These are phyloP conservation scores for Cercospora beticola DNA, from an alignment of 2,329 filamentous ascomycete genomes.

Conservation along the genomic window DNA sequence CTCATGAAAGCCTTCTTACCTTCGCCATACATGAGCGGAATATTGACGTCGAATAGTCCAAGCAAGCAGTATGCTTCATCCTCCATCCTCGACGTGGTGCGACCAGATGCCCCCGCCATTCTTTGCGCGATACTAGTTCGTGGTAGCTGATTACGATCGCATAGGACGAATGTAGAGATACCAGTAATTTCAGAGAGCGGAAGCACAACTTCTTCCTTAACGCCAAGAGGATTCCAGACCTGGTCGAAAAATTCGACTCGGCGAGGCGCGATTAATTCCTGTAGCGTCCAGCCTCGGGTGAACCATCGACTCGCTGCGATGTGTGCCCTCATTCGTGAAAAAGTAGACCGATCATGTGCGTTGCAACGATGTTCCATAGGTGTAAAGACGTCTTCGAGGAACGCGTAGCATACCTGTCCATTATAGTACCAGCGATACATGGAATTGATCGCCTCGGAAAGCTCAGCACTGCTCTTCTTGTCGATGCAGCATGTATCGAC, in stretches of 20 bases:
- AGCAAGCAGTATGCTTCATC: constrained; percentile 1
- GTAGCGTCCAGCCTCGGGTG: not conserved
- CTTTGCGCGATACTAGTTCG: not conserved
- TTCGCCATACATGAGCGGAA: not conserved
- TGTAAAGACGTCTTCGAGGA: constrained; percentile 11
- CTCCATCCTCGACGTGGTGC: not conserved
- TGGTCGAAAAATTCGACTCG: not conserved
- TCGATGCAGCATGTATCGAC: constrained; percentile 26
- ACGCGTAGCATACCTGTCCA: constrained; percentile 20
- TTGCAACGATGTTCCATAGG: not conserved
- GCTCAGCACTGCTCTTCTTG: constrained; percentile 22
- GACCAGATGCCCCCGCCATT: not conserved
- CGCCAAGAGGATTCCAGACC: not conserved
- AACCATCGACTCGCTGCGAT: not conserved
- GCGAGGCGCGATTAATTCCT: not conserved
- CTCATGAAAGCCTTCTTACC: not conserved
- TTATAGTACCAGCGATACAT: constrained; percentile 23
- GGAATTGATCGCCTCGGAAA: not conserved
- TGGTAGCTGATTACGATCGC: too few species aligned
- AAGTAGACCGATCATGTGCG: not conserved
- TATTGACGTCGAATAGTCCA: not conserved
- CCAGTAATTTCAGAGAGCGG: not conserved
- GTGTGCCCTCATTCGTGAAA: too few species aligned
- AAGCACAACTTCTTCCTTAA: not conserved
- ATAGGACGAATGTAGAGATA: not conserved